Evolutionary conservation across 129 eudicot species (phyloP), one percentile per base, ranked within the genome.

Genomic region (Flaveria linearis): DNA sequence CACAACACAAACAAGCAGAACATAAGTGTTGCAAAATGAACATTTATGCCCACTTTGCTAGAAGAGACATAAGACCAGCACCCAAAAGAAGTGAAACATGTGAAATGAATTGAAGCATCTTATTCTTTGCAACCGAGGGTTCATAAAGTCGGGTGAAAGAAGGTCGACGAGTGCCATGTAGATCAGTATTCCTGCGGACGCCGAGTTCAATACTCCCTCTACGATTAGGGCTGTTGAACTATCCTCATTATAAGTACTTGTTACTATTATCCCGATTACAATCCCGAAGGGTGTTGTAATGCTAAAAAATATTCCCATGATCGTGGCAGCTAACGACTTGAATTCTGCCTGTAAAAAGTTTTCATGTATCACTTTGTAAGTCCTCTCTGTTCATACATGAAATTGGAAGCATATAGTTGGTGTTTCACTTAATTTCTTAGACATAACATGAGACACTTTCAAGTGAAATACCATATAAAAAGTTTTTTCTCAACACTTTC

Each of bases 121-220:
- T 61, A 45, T 83, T 83, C 50, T 46, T 62, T 86, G 86, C 74
- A 86, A 8, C 28, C 74, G 73, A 0, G 86, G 85, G 75, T 66
- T 86, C 87, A 82, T 82, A 16, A 86, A 86, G 72, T 86, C 89
- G 0, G 80, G 85, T 16, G 89, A 75, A 73, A 86, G 84, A 61
- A 86, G 82, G 76, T 86, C 89, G 46, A 86, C 89, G 5, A 86
- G 83, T 25, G 89, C 86, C 89, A 82, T 85, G 17, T 85, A 85
- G 17, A 85, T 82, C 76, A 86, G 73, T 22, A 86, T 86, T 16
- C 87, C 89, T 2, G 89, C 71, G 0, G 89, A 80, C 14, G 89
- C 87, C 1, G 89, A 76, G 57, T 86, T 80, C 3, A 86, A 63
- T 3, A 77, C 49, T 12, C 89, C 89, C 33, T 86, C 86, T 0